Evolutionary conservation across 805 yeast species (phyloP), one percentile per base, ranked within the genome.

Genomic region (Starmera quercuum): DNA sequence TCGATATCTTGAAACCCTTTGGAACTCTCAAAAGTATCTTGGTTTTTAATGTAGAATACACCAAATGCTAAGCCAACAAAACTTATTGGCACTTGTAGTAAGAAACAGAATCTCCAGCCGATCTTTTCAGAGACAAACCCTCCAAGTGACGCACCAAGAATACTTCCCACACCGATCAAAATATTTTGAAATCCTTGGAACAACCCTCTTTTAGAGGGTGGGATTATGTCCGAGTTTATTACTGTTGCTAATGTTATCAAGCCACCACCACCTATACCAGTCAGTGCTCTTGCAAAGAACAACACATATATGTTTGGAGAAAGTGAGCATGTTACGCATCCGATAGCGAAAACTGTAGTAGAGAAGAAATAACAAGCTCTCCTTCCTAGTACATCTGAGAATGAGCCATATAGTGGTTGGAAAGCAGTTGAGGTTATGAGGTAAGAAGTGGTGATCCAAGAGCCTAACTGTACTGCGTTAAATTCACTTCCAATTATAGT

Each of bases 181-280:
- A 62, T 47, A 38, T 61, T 63, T 35, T 61, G 66, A 34, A 58
- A 52, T 1, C 67, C 67, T 38, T 64, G 66, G 33, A 57, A 59
- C n/a, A 61, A 41, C 2, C 66, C 64, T 47, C 64, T 45, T 38
- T 56, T 57, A n/a, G 52, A 45, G 8, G 57, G 40, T 17, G 60
- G 56, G 12, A 64, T 56, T 9, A 64, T 44, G 34, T 64, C 69
- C 6, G 65, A 58, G 30, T 59, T 58, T 15, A 62, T 50, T 11
- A 64, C 61, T 5, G 68, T 61, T 7, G 62, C 49, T 7, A 64
- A 46, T 1, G 63, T 59, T 16, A 56, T 45, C 26, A 64, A 42
- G 3, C 69, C 69, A 20, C 66, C 69, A 11, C 67, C 68, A 16
- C 68, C 69, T 11, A 63, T 41, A 13, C 69, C 68, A 3, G 67